Percentiles rank a stretch among this genome's conserved stretches.
Evolutionary conservation across 371 early-diverging fungal species (phyloP).

Genomic region (Mucor irregularis): DNA sequence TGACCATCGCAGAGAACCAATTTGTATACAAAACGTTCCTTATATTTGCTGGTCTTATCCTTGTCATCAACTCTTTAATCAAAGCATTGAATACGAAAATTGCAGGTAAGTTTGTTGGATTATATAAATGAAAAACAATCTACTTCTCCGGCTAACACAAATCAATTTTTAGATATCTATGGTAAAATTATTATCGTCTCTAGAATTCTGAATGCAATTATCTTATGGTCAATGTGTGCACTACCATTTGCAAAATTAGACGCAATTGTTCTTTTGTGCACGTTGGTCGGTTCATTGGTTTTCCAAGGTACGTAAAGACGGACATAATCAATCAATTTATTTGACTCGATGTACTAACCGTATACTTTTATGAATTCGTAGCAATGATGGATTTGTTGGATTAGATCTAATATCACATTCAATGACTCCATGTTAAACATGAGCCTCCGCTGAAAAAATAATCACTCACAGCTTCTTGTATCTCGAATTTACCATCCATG

Average conservation of each 20-base stretch:
- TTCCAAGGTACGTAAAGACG: constrained; percentile 31
- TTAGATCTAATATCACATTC: no score
- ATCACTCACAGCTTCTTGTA: no score
- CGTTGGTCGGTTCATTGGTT: constrained; percentile 44
- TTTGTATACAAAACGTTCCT: constrained; percentile 53
- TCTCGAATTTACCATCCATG: no score
- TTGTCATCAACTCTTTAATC: constrained; percentile 47
- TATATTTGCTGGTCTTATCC: constrained; percentile 47
- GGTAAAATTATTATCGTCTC: constrained; percentile 49
- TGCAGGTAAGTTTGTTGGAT: constrained; percentile 23
- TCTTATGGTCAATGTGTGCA: constrained; percentile 52
- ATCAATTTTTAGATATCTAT: constrained; percentile 31
- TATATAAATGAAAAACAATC: not conserved
- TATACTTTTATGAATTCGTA: not conserved
- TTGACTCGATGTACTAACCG: no score
- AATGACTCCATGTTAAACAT: no score
- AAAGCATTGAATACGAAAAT: constrained; percentile 50
- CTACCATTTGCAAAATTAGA: constrained; percentile 45
- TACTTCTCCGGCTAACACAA: not conserved
- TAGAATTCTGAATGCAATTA: constrained; percentile 41
- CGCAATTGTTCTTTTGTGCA: constrained; percentile 41
- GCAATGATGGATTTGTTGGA: not conserved
- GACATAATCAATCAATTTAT: no score
- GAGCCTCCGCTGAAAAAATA: no score
- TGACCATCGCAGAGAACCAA: constrained; percentile 24